Evolutionary conservation across 2,329 filamentous ascomycete species (phyloP).

Genomic region (Phoma herbarum): DNA sequence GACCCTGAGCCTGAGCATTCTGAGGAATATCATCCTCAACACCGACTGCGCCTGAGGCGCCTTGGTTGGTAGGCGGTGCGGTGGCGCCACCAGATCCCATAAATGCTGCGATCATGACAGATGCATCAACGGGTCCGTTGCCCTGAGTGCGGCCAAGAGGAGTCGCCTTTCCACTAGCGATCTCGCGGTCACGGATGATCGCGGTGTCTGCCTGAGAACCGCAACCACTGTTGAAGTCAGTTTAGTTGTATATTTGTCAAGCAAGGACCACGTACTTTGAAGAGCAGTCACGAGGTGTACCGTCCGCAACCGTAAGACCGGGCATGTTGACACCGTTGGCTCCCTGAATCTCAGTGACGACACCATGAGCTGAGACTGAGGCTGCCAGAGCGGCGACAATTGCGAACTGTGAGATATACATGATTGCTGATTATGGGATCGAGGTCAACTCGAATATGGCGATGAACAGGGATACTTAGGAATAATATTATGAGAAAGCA

Average conservation of each 20-base stretch:
- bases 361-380: slow-evolving; percentile 65
- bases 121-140: slow-evolving; percentile 67
- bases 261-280: slow-evolving; percentile 44
- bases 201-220: slow-evolving; percentile 73
- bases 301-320: slow-evolving; percentile 68
- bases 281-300: slow-evolving; percentile 73
- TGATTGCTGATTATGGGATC: slow-evolving; percentile 25
- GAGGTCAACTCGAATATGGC: slow-evolving; percentile 30
- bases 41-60: slow-evolving; percentile 41
- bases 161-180: slow-evolving; percentile 62
- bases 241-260: not conserved
- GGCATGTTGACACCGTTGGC: slow-evolving; percentile 71
- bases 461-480: not conserved
- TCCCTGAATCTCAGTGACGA: slow-evolving; percentile 64
- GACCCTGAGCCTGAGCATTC: slow-evolving; percentile 23
- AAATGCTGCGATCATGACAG: slow-evolving; percentile 67
- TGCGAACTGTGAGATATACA: slow-evolving; percentile 41
- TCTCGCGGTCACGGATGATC: slow-evolving; percentile 71
- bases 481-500: slow-evolving; percentile 27
- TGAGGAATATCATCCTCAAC: slow-evolving; percentile 46
- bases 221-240: slow-evolving; percentile 54
- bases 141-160: slow-evolving; percentile 71
- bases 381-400: slow-evolving; percentile 42
- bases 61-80: slow-evolving; percentile 43
- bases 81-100: slow-evolving; percentile 55